Evolutionary conservation across 495 filamentous ascomycete species (phyloP), one percentile per base, ranked within the genome.

Genomic region (Parathielavia appendiculata): DNA sequence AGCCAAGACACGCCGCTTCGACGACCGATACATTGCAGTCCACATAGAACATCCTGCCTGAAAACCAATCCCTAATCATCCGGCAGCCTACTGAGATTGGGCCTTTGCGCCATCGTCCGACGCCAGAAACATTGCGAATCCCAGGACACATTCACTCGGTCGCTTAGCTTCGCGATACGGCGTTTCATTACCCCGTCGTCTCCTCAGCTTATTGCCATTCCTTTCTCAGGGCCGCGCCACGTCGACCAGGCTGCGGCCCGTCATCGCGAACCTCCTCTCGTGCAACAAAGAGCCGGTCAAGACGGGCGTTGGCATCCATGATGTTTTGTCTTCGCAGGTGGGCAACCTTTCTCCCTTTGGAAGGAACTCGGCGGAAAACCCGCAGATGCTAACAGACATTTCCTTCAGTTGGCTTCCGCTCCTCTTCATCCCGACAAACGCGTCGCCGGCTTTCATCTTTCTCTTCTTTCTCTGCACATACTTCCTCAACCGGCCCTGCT

Each of bases 321-420:
- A 91, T 93, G 89, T 93, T 92, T 66, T 93, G 89, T 75, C 80
- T 93, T 35, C 78, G 89, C 67, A 91, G 88, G 88, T 89, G 73
- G 65, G 79, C 51, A 7, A 56, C 60, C 45, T 50, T 34, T 32
- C 50, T 45, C 50, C 43, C n/a, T 38, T 13, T 19, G 16, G 26
- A 43, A 9, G 41, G 10, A 20, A 7, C 35, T 10, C 13, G 10
- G 46, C 16, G 12, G 23, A 34, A n/a, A 17, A 7, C 10, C n/a
- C 11, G 34, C 14, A 52, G 34, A 6, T 26, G 12, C 49, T 52
- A 20, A 40, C 34, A 20, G 12, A 26, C 23, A 8, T 23, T 52
- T 7, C 13, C 19, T 10, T 30, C 59, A 86, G 85, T 69, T 88
- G 85, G 84, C 78, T 88, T 26, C 85, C 85, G 13, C 77, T 89